Evolutionary conservation across 1,139 yeast species (phyloP).

Genomic region (Yamadazyma friedrichii): DNA sequence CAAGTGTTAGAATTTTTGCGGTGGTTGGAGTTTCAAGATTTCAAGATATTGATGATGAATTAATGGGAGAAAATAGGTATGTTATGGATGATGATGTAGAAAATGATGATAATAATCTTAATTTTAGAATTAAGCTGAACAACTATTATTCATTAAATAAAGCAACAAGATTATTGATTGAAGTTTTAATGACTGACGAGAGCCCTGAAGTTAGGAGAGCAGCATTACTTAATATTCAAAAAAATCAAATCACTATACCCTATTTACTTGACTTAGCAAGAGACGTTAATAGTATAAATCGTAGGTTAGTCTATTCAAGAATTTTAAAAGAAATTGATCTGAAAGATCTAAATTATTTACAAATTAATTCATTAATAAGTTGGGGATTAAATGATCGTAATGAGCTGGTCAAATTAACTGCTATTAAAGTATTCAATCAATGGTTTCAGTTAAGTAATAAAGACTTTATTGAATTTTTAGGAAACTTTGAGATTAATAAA

Average conservation of each 20-base stretch:
- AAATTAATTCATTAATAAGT: constrained; percentile 63
- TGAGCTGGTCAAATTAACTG: constrained; percentile 66
- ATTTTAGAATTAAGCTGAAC: constrained; percentile 21
- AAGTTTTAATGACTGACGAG: constrained; percentile 69
- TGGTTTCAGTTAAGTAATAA: constrained; percentile 75
- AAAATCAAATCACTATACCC: constrained; percentile 53
- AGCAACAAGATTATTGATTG: constrained; percentile 13
- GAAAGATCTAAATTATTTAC: constrained; percentile 51
- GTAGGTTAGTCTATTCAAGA: constrained; percentile 71
- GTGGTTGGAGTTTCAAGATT: constrained; percentile 77
- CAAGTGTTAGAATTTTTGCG: constrained; percentile 77
- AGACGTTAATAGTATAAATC: constrained; percentile 68
- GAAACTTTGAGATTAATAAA: constrained; percentile 66
- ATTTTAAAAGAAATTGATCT: constrained; percentile 70
- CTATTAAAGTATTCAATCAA: constrained; percentile 65
- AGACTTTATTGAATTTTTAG: constrained; percentile 71
- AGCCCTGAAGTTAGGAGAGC: constrained; percentile 90
- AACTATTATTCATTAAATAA: constrained; percentile 5
- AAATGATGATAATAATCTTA: constrained; percentile 22
- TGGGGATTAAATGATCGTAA: constrained; percentile 94
- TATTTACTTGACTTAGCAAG: constrained; percentile 77
- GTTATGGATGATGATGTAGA: constrained; percentile 14
- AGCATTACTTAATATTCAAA: constrained; percentile 67
- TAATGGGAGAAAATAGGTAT: constrained; percentile 26
- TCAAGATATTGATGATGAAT: constrained; percentile 49